A percentile compares a stretch with the other conserved stretches of the same genome.
Evolutionary conservation across 352 stramenopile species (phyloP).

Genomic region (Pythium dissimile): DNA sequence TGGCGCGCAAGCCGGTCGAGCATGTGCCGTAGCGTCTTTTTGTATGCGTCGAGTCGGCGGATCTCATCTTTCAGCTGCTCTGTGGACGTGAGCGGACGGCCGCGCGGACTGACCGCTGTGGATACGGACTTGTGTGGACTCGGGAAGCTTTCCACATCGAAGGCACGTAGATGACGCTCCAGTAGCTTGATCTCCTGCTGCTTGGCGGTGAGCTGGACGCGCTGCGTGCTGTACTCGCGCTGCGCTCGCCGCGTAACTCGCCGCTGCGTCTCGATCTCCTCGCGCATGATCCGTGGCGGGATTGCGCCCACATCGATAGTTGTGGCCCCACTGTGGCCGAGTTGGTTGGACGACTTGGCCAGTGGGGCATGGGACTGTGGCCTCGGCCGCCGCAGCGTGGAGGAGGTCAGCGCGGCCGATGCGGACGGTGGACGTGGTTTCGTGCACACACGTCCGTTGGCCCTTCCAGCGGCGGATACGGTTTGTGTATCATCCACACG

Average conservation of each 20-base stretch:
- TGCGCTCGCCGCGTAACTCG: conserved; percentile 39
- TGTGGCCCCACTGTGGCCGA: not conserved
- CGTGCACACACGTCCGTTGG: not conserved
- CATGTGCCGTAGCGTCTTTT: conserved; percentile 48
- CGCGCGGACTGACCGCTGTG: not conserved
- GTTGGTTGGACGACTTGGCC: not conserved
- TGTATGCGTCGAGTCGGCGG: conserved; percentile 46
- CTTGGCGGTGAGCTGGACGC: conserved; percentile 29
- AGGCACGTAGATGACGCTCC: conserved; percentile 31
- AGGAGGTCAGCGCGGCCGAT: not conserved
- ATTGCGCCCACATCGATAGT: conserved; percentile 14
- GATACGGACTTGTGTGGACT: too few species aligned
- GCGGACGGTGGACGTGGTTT: conserved; percentile 8
- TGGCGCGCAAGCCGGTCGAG: conserved; percentile 37
- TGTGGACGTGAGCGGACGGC: not conserved
- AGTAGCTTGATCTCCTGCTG: conserved; percentile 37
- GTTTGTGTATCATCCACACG: not conserved
- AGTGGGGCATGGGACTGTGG: too few species aligned
- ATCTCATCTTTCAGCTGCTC: conserved; percentile 39
- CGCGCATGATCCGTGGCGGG: conserved; percentile 36
- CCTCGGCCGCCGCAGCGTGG: conserved; percentile 1
- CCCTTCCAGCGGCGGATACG: not conserved
- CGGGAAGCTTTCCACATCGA: conserved; percentile 22
- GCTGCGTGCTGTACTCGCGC: conserved; percentile 39
- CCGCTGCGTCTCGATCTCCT: conserved; percentile 59